phyloP scores from a whole-genome alignment of 352 stramenopile species.

The Pythium sukuiense region DNA sequence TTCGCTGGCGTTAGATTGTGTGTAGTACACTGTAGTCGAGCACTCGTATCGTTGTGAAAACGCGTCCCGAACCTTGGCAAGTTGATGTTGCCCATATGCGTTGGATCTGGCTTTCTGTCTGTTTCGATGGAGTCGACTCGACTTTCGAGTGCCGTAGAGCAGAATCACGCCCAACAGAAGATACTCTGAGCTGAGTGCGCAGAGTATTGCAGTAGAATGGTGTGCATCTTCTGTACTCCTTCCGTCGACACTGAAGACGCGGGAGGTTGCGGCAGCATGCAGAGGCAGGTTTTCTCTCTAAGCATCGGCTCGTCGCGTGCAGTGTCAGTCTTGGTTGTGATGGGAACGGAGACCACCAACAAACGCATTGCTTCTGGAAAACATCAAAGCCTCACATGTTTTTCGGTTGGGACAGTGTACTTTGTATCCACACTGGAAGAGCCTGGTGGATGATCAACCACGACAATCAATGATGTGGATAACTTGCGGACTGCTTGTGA shows the following conservation, averaged over 20 bases:
- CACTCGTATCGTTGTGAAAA: background rate
- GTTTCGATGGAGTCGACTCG: background rate
- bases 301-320: too few species aligned
- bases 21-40: background rate
- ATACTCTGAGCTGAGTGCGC: background rate
- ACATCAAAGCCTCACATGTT: background rate
- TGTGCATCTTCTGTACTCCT: too few species aligned
- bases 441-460: background rate
- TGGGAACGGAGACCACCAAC: too few species aligned
- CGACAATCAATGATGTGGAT: background rate
- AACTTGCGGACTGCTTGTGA: background rate
- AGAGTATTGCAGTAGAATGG: background rate
- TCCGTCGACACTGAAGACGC: too few species aligned
- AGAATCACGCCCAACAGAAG: background rate
- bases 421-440: background rate
- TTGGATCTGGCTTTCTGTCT: background rate
- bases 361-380: too few species aligned
- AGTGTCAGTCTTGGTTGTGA: too few species aligned
- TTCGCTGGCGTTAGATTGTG: background rate
- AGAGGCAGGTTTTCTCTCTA: too few species aligned
- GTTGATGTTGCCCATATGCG: background rate
- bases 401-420: background rate
- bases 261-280: too few species aligned
- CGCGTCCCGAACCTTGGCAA: background rate
- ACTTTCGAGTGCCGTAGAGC: too few species aligned